Evolutionary conservation across 257 asterid species (phyloP), one percentile per base, ranked within the genome.

Genomic region (Nicotiana tabacum): DNA sequence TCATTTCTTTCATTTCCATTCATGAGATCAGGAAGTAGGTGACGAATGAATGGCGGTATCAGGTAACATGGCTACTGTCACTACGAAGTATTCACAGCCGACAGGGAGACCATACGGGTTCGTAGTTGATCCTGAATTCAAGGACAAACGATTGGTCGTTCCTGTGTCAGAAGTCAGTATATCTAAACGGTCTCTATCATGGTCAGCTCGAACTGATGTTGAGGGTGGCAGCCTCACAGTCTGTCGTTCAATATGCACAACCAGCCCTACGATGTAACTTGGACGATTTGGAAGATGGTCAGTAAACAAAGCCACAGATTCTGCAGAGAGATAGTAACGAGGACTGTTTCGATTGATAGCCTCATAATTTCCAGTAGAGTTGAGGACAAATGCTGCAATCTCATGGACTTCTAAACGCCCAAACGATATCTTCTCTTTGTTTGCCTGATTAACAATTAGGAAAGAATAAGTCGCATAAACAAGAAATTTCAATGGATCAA

Each of bases 11-110:
- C 78, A 35, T 89, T 81, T 89, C 89, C 88, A 81, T 84, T 88
- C 86, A 89, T 93, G 85, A 93, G 97, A 94, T 92, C 97, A 94
- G 97, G 95, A 92, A 94, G 97, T 79, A 82, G 93, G 80, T 37
- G 91, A 87, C 64, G 96, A 92, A 89, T 87, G 95, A 92, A 91
- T 91, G 60, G 77, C 58, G 53, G 95, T 90, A 82, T 92, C 97
- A 64, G 98, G 99, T 88, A 96, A 88, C 98, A 96, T 92, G 69
- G 99, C 97, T 77, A 94, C 89, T 57, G 98, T 96, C 83, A 96
- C 98, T 67, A 93, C 82, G 77, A 93, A 96, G 91, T 92, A 96
- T 86, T 94, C 98, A 85, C 97, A 90, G 78, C 98, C 98, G 33
- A 90, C 88, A 16, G 92, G 92, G 57, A 94, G 96, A 76, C 94